Evolutionary conservation across 1,284 basidiomycete species (phyloP), one percentile per base, ranked within the genome.

Genomic region (Gastroboletus turbinatus): DNA sequence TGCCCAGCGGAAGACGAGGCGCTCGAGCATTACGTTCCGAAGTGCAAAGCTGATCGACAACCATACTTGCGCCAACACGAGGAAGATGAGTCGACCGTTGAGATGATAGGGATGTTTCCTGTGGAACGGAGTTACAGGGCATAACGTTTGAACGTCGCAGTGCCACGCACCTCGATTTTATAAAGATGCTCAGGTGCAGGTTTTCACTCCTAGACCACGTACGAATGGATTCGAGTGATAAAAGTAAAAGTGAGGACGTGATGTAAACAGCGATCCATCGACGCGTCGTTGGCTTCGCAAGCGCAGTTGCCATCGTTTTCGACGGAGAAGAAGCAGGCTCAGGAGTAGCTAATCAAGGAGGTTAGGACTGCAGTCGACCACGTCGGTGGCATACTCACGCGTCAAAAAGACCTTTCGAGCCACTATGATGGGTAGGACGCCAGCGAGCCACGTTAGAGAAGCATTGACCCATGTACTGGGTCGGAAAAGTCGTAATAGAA

Each of bases 101-200:
- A 90, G 73, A 66, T 87, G 85, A 62, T 82, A 81, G 2, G 86
- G 85, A 60, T 89, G 84, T 67, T 85, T 87, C 64, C 87, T 89
- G 59, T 44, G 25, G 13, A 23, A 43, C 23, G 13, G 19, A 9
- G 23, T 21, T 46, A 30, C 51, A 50, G 25, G 30, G n/a, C 44
- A 33, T 40, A 1, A 16, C 17, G 14, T 23, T 29, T 21, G 29
- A 32, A 10, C 23, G 36, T 30, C 27, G 29, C 8, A 11, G 38
- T 27, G 11, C 38, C 40, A 71, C 77, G 44, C 56, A 87, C 87
- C 75, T 84, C 46, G 87, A 88, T 57, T 82, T 85, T 16, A 86
- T 81, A 58, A 88, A 88, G 0, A 87, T 23, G 3, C 72, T 67
- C 7, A 88, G 64, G 46, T 69, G 76, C 11, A 78, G 69, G 58